Conservation (phyloP, 2,329 filamentous ascomycete genomes). For the Leptographium wingfieldii region DNA sequence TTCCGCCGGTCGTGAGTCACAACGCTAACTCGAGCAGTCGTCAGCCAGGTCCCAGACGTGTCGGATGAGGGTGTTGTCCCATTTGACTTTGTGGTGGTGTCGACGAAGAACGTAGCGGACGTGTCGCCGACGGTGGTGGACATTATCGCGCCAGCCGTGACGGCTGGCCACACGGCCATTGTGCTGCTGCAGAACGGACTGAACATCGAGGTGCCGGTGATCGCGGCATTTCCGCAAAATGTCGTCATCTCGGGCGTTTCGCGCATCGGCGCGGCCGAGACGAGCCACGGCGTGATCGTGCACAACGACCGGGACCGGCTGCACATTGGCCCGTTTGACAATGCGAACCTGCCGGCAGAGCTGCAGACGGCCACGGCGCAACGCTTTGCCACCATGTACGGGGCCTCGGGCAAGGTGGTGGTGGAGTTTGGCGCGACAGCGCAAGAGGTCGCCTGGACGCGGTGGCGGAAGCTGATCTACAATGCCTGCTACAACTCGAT, state of each 20-base stretch:
- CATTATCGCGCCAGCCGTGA: constrained; percentile 8
- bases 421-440: constrained; percentile 42
- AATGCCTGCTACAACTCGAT: constrained; percentile 8
- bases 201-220: constrained; percentile 8
- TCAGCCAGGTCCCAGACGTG: constrained; percentile 3
- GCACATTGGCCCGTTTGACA: neutral
- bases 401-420: constrained; percentile 63
- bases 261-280: constrained; percentile 1
- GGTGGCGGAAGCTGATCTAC: constrained; percentile 10
- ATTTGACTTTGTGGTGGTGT: constrained; percentile 9
- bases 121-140: constrained; percentile 7
- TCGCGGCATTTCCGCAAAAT: constrained; percentile 7
- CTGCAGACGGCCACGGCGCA: neutral
- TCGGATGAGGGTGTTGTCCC: neutral
- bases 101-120: constrained; percentile 10
- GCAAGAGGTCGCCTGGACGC: constrained; percentile 1
- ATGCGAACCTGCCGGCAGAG: neutral
- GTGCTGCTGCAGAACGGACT: constrained; percentile 11
- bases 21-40: neutral
- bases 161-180: constrained; percentile 6
- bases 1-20: no score
- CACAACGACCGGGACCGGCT: constrained; percentile 3
- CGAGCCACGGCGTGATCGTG: neutral
- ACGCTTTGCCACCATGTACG: constrained; percentile 35
- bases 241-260: constrained; percentile 6